A percentile compares a stretch with the other conserved stretches of the same genome.
These are phyloP conservation scores for Microsporum audouinii DNA, from an alignment of 2,329 filamentous ascomycete genomes.

Conservation along the genomic window DNA sequence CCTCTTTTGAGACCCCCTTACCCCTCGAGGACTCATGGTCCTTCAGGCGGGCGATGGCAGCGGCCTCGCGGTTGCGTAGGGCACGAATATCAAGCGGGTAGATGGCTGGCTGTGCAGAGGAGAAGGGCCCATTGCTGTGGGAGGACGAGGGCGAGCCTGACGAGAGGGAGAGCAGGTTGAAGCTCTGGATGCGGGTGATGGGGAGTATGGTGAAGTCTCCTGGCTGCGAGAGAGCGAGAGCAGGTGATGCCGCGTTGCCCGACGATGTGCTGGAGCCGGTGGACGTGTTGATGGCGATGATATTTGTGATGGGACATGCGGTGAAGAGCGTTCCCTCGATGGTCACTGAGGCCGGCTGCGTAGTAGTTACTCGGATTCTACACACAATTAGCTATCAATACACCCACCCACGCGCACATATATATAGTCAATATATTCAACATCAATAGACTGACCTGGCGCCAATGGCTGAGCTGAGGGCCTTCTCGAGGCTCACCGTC, in stretches of 20 bases:
- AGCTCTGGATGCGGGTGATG: conserved; percentile 46
- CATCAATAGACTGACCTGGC: conserved; percentile 41
- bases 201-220: conserved; percentile 52
- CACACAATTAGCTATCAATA: not conserved
- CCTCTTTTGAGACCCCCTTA: conserved; percentile 50
- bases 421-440: not conserved
- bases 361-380: conserved; percentile 49
- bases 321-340: conserved; percentile 54
- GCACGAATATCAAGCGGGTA: conserved; percentile 44
- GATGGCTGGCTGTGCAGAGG: conserved; percentile 36
- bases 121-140: conserved; percentile 28
- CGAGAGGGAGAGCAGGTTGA: conserved; percentile 39
- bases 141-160: conserved; percentile 14
- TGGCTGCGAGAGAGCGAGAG: conserved; percentile 29
- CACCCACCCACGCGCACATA: not conserved
- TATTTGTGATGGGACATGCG: conserved; percentile 48
- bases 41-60: conserved; percentile 45
- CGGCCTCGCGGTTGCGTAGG: conserved; percentile 44
- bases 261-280: conserved; percentile 40
- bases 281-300: conserved; percentile 45
- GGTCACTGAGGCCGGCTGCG: conserved; percentile 38
- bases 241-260: conserved; percentile 14
- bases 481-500: conserved; percentile 41
- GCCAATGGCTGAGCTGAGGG: conserved; percentile 50
- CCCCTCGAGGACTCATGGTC: conserved; percentile 48